Percentiles rank a stretch among this genome's conserved stretches.
These are phyloP conservation scores for Brassica rapa DNA, from an alignment of 345 rosid genomes.

Conservation along the genomic window DNA sequence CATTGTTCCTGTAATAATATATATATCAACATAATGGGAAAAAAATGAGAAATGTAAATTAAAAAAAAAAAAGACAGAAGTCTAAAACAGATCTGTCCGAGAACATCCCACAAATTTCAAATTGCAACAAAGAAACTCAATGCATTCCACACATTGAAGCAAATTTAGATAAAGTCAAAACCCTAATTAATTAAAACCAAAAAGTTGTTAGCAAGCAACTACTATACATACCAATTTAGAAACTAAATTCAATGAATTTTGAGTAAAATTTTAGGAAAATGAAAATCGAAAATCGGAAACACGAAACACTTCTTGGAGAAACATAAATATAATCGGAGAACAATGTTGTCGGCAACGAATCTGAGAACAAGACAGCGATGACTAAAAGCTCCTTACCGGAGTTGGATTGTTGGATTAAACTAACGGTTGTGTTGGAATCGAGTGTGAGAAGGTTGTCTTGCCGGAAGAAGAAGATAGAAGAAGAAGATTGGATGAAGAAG, in stretches of 20 bases:
- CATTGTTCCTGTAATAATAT: slow-evolving; percentile 45
- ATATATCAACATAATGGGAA: slow-evolving; percentile 7
- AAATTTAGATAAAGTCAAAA: slow-evolving; percentile 28
- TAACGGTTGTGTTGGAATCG: slow-evolving; percentile 11
- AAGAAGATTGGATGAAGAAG: slow-evolving; percentile 18
- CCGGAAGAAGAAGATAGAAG: background rate
- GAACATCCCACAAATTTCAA: slow-evolving; percentile 15
- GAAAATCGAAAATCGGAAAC: slow-evolving; percentile 5
- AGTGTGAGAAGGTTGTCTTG: background rate
- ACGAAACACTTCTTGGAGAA: background rate
- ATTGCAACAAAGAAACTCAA: background rate
- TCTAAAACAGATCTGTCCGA: slow-evolving; percentile 28
- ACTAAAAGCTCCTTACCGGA: slow-evolving; percentile 4
- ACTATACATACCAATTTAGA: background rate
- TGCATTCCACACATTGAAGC: background rate
- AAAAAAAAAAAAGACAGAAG: slow-evolving; percentile 21
- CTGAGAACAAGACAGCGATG: slow-evolving; percentile 5
- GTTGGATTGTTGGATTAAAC: slow-evolving; percentile 6
- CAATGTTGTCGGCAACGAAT: slow-evolving; percentile 23
- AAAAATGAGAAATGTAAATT: slow-evolving; percentile 10
- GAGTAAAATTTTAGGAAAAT: background rate
- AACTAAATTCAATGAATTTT: slow-evolving; percentile 2
- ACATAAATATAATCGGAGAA: background rate
- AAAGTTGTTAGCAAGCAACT: background rate
- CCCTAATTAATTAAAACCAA: slow-evolving; percentile 17